Base-by-base conservation (phyloP, 768 basidiomycete species). In the Trametes maxima region DNA sequence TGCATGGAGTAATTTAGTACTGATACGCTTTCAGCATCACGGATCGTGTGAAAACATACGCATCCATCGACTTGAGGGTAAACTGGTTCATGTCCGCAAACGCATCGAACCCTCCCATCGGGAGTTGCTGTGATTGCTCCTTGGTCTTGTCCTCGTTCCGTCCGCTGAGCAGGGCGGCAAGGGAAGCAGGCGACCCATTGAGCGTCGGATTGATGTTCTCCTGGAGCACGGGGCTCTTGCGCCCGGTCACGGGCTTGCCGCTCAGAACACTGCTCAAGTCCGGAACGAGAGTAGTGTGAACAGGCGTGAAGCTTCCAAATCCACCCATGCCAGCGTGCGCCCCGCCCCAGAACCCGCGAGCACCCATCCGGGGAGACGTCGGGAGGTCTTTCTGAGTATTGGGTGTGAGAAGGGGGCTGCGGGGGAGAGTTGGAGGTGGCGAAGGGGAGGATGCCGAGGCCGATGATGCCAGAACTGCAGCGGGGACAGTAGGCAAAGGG, bases 31-130 rank as follows among this genome's bases (percentile, higher is more conserved):
- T 60, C 36, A 4, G n/a, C 22, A 35, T 17, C 24, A 3, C 24
- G 22, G 3, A n/a, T 35, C 64, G 62, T 33, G 24, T 0, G 19
- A 19, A 63, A 11, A 83, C 84, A 68, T 83, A 92, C 71, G 87
- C 83, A 75, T 95, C 94, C 65, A 95, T 77, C 1, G 83, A 86
- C 79, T 93, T 94, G 80, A 95, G 84, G 2, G 90, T 94, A 74
- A 95, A 95, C 13, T 88, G 86, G 65, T 92, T 93, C 64, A 79
- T 71, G 66, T 95, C 93, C 22, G 87, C 79, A 74, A 92, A 95
- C 16, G 85, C 80, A 59, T 94, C 90, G 73, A 94, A 92, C 1
- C 82, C 80, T 42, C 75, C 76, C 45, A 74, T 57, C 37, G 57
- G 62, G 66, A 59, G 53, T 60, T 61, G 72, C 14, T 69, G 73